Evolutionary conservation across 2,329 filamentous ascomycete species (phyloP).

Genomic region (Fusarium staphyleae): DNA sequence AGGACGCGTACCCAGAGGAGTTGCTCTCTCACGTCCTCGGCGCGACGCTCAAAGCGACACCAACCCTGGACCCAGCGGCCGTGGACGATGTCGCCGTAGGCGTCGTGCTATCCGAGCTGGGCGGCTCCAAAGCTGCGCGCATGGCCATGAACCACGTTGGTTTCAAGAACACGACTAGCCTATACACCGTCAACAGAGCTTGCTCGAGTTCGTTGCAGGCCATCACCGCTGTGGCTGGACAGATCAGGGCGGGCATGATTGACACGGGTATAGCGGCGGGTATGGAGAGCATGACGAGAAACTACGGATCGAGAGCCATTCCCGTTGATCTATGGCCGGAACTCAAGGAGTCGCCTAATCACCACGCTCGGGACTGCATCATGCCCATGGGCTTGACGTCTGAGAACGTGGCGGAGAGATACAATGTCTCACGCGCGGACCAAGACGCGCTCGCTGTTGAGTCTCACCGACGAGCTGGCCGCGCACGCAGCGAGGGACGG

Average conservation of each 20-base stretch:
- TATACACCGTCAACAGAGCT: slow-evolving; percentile 89
- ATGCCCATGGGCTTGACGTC: slow-evolving; percentile 94
- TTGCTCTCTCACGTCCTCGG: slow-evolving; percentile 72
- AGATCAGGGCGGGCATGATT: slow-evolving; percentile 77
- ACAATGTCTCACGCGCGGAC: slow-evolving; percentile 74
- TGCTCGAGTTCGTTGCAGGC: slow-evolving; percentile 81
- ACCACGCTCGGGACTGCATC: slow-evolving; percentile 83
- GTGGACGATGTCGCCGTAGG: slow-evolving; percentile 84
- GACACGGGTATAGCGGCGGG: slow-evolving; percentile 81
- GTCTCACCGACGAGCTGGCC: slow-evolving; percentile 75
- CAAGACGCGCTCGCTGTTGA: slow-evolving; percentile 84
- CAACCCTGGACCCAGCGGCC: slow-evolving; percentile 71
- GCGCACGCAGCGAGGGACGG: slow-evolving; percentile 70
- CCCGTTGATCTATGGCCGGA: slow-evolving; percentile 81
- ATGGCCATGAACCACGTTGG: slow-evolving; percentile 90
- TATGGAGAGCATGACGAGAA: slow-evolving; percentile 96
- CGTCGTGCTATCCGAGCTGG: slow-evolving; percentile 88
- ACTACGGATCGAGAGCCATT: slow-evolving; percentile 86
- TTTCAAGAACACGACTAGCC: slow-evolving; percentile 72
- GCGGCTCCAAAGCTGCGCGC: slow-evolving; percentile 86
- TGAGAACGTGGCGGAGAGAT: slow-evolving; percentile 85
- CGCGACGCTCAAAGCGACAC: slow-evolving; percentile 63
- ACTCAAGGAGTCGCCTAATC: slow-evolving; percentile 66
- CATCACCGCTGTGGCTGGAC: slow-evolving; percentile 75
- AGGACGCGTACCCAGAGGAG: slow-evolving; percentile 90